Evolutionary conservation across 179 eudicot genomes (phyloP), one percentile per base, ranked within the genome.

Genomic region (Carnegiea gigantea): DNA sequence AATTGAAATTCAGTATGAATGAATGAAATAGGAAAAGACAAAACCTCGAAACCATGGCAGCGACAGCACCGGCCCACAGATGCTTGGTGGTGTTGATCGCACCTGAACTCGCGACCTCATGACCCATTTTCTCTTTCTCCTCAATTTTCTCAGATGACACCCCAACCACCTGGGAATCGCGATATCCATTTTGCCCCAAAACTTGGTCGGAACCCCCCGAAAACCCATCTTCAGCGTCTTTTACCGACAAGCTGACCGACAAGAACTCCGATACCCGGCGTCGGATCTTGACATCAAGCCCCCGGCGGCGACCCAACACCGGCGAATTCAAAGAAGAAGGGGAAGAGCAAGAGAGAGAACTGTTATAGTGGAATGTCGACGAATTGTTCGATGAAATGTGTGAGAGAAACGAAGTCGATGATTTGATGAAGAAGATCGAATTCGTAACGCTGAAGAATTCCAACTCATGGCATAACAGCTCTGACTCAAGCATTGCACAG

Each of bases 21-120:
- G 24, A 54, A 67, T 3, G 30, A 9, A 54, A n/a, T 2, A n/a
- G 6, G 57, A 81, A 76, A 54, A 53, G 53, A 57, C 62, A 2
- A 80, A 70, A 96, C 98, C 99, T 92, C 30, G 99, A 96, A 53
- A 94, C 92, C 93, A 92, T 91, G 76, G 99, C 98, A 75, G 99
- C 88, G 59, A 94, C 93, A 87, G 99, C 98, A 9, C 99, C 99
- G 73, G 99, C 94, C 97, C 95, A 94, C 0, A 96, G 89, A 88
- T 94, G 98, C 79, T 90, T 96, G 68, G 93, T 87, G 13, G 98
- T 92, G 64, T 95, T 95, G 15, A 93, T 53, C 28, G 98, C 95
- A 40, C 86, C 90, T 9, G 84, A 84, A 68, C 85, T 84, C 70
- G 79, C 84, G 9, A 81, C 68, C 65, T 70, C 59, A 40, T 3